These are phyloP conservation scores for Podila epicladia DNA, from an alignment of 192 early-diverging fungal genomes.

Conservation along the genomic window DNA sequence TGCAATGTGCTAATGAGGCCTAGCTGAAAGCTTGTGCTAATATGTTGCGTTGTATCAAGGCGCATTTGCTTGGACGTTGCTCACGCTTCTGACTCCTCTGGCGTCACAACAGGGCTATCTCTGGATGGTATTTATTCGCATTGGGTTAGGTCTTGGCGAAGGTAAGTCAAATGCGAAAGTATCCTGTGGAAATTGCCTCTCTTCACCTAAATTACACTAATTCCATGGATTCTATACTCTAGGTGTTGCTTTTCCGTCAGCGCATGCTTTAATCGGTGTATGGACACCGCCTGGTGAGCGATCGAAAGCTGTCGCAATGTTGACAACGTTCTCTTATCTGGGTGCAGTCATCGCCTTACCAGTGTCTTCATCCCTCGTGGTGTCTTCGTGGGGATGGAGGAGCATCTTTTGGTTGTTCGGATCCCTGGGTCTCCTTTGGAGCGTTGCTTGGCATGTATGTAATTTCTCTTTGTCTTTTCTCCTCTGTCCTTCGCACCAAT, in stretches of 20 bases:
- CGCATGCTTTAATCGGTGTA: constrained; percentile 45
- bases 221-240: background rate
- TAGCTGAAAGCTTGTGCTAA: background rate
- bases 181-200: background rate
- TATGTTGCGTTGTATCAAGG: constrained; percentile 13
- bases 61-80: constrained; percentile 34
- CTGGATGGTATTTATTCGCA: constrained; percentile 31
- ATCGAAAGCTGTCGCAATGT: constrained; percentile 42
- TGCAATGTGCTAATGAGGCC: background rate
- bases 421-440: constrained; percentile 35
- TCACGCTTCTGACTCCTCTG: constrained; percentile 35
- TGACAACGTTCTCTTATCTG: constrained; percentile 36
- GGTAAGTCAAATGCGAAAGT: background rate
- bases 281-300: constrained; percentile 49
- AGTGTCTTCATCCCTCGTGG: constrained; percentile 43
- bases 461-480: background rate
- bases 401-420: constrained; percentile 56
- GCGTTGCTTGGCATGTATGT: constrained; percentile 35
- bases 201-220: background rate
- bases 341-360: constrained; percentile 53
- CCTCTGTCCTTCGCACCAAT: background rate
- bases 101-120: constrained; percentile 18
- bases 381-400: constrained; percentile 50
- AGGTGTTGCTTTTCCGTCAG: constrained; percentile 47
- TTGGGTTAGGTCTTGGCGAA: constrained; percentile 49